These are phyloP conservation scores for Paradendryphiella salina DNA, from an alignment of 2,329 filamentous ascomycete species.

Conservation along the genomic window DNA sequence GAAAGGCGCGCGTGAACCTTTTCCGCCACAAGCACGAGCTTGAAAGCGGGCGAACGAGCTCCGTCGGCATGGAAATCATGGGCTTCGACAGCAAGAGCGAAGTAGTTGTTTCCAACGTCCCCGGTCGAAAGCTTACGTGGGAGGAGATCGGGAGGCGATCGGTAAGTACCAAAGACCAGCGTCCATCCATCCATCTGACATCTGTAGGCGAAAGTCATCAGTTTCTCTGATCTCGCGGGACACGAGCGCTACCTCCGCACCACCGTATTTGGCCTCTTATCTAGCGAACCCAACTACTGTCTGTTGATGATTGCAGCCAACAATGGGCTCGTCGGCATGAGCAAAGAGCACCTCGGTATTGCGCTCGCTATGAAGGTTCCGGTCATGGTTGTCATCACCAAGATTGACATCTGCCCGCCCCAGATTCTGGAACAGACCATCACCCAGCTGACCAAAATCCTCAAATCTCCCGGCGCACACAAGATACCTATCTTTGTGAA, in stretches of 20 bases:
- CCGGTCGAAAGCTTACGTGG: constrained; percentile 89
- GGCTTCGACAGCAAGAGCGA: constrained; percentile 88
- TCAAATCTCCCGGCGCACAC: constrained; percentile 88
- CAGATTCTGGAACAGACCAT: constrained; percentile 94
- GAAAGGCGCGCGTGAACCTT: constrained; percentile 89
- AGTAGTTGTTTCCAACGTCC: constrained; percentile 77
- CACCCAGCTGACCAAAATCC: constrained; percentile 84
- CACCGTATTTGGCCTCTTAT: constrained; percentile 92
- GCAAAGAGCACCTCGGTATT: constrained; percentile 95
- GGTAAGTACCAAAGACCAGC: constrained; percentile 44
- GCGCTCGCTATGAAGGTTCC: constrained; percentile 93
- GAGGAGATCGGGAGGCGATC: constrained; percentile 95
- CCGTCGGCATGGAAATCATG: constrained; percentile 96
- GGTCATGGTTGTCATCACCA: constrained; percentile 96
- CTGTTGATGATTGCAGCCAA: constrained; percentile 98
- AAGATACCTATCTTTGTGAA: constrained; percentile 98
- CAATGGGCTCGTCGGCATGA: constrained; percentile 96
- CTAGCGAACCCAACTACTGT: constrained; percentile 95
- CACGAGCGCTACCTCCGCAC: constrained; percentile 95
- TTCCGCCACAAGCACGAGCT: constrained; percentile 99
- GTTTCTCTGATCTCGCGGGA: constrained; percentile 92
- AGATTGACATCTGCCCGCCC: constrained; percentile 96
- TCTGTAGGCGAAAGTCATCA: constrained; percentile 79
- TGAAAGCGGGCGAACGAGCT: constrained; percentile 91
- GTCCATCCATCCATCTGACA: constrained; percentile 14